Evolutionary conservation across 208 protist genomes (phyloP).

Genomic region (Acanthamoeba sp.): DNA sequence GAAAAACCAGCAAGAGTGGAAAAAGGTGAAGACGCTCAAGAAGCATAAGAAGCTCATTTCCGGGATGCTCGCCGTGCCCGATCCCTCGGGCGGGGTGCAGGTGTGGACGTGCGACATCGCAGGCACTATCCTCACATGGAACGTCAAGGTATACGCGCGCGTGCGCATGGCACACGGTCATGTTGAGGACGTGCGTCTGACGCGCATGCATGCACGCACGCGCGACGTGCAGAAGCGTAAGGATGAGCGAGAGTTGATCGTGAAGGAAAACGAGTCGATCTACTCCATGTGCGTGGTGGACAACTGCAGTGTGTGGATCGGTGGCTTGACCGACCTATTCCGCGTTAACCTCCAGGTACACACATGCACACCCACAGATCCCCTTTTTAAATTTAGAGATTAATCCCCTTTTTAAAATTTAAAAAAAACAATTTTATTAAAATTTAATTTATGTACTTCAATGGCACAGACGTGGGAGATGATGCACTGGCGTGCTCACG

Average conservation of each 20-base stretch:
- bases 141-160: conserved; percentile 8
- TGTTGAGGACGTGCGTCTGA: no score
- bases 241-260: neutral
- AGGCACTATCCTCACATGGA: conserved; percentile 20
- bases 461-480: conserved; percentile 44
- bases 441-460: neutral
- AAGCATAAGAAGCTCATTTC: conserved; percentile 58
- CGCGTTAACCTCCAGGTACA: conserved; percentile 28
- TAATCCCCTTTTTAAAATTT: no score
- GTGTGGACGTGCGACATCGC: conserved; percentile 47
- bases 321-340: conserved; percentile 59
- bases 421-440: neutral
- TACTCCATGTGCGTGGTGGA: conserved; percentile 67
- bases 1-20: conserved; percentile 33
- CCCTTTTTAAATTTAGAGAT: no score
- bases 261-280: conserved; percentile 33
- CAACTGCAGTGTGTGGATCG: conserved; percentile 29
- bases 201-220: neutral
- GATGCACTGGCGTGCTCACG: conserved; percentile 56
- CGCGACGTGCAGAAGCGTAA: conserved; percentile 6
- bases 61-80: conserved; percentile 11
- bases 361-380: neutral
- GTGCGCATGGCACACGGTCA: no score
- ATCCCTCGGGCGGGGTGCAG: neutral
- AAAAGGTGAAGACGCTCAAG: conserved; percentile 48